These are phyloP conservation scores for Cardamine chenopodiifolia DNA, from an alignment of 345 rosid species.

Conservation along the genomic window DNA sequence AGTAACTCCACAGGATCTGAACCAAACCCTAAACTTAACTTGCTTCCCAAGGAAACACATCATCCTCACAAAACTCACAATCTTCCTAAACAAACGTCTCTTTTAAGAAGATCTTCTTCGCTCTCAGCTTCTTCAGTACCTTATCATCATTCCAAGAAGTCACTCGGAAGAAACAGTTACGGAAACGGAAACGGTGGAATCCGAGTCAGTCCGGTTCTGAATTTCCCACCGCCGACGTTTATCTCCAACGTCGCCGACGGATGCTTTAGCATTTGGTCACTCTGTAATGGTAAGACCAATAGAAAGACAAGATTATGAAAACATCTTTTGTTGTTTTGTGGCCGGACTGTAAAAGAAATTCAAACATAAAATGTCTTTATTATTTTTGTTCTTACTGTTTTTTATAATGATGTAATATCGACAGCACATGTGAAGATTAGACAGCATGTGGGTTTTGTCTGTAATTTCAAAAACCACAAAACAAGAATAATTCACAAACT, in stretches of 20 bases:
- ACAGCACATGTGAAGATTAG: slow-evolving; percentile 54
- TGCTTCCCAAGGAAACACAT: slow-evolving; percentile 45
- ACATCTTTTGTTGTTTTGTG: slow-evolving; percentile 31
- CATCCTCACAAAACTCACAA: slow-evolving; percentile 41
- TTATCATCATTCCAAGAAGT: slow-evolving; percentile 46
- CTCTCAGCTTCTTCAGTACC: slow-evolving; percentile 48
- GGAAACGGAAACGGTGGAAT: slow-evolving; percentile 61
- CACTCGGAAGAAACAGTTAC: slow-evolving; percentile 57
- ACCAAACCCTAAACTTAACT: slow-evolving; percentile 54
- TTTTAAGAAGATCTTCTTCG: slow-evolving; percentile 51
- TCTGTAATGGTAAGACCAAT: slow-evolving; percentile 70
- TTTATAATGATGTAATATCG: slow-evolving; percentile 37
- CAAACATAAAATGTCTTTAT: slow-evolving; percentile 19
- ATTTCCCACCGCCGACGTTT: slow-evolving; percentile 67
- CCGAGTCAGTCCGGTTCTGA: slow-evolving; percentile 69
- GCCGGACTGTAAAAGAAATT: slow-evolving; percentile 11
- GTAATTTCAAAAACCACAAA: slow-evolving; percentile 41
- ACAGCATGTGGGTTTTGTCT: slow-evolving; percentile 52
- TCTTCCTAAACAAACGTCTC: slow-evolving; percentile 58
- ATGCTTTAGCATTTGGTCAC: slow-evolving; percentile 69
- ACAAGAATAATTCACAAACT: slow-evolving; percentile 32
- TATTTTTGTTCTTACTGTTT: slow-evolving; percentile 12
- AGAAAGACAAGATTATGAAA: slow-evolving; percentile 59
- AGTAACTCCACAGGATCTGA: slow-evolving; percentile 91
- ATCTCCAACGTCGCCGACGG: slow-evolving; percentile 65